A percentile compares a stretch with the other conserved stretches of the same genome.
phyloP scores from a whole-genome alignment of 805 yeast genomes.

The Spathaspora sp. region DNA sequence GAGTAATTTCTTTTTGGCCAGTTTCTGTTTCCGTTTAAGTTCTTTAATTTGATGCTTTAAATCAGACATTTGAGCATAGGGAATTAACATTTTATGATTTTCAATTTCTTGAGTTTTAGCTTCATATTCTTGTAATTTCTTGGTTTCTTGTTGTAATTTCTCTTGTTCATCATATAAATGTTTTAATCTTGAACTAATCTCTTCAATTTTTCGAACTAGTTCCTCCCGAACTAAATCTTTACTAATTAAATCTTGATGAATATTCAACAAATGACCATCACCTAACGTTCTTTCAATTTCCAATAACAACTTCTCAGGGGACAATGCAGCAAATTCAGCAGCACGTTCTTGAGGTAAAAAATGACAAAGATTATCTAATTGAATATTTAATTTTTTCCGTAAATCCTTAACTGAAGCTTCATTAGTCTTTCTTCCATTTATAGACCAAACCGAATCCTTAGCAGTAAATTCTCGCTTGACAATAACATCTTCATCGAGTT shows the following conservation, averaged over 20 bases:
- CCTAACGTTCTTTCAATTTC: slow-evolving; percentile 84
- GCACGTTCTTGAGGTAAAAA: slow-evolving; percentile 95
- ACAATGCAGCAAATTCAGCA: slow-evolving; percentile 80
- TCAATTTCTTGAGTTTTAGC: slow-evolving; percentile 37
- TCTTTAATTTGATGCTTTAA: slow-evolving; percentile 28
- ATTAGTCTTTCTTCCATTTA: slow-evolving; percentile 38
- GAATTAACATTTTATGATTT: slow-evolving; percentile 36
- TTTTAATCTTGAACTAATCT: slow-evolving; percentile 23
- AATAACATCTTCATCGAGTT: slow-evolving; percentile 29
- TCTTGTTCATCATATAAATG: slow-evolving; percentile 34
- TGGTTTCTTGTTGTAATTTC: slow-evolving; percentile 42
- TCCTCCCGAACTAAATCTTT: slow-evolving; percentile 41
- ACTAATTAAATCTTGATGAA: slow-evolving; percentile 54
- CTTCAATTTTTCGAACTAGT: slow-evolving; percentile 21
- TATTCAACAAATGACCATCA: slow-evolving; percentile 48
- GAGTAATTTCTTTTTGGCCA: slow-evolving; percentile 29
- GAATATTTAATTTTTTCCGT: slow-evolving; percentile 60
- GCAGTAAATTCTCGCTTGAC: slow-evolving; percentile 46
- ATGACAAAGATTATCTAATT: slow-evolving; percentile 87
- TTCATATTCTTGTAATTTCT: slow-evolving; percentile 43
- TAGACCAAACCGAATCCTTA: slow-evolving; percentile 48
- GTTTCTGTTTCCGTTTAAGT: slow-evolving; percentile 31
- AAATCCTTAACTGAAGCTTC: slow-evolving; percentile 46
- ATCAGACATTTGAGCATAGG: slow-evolving; percentile 39
- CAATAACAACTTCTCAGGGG: slow-evolving; percentile 66